Evolutionary conservation across 2,329 filamentous ascomycete genomes (phyloP).

Genomic region (Claviceps africana): DNA sequence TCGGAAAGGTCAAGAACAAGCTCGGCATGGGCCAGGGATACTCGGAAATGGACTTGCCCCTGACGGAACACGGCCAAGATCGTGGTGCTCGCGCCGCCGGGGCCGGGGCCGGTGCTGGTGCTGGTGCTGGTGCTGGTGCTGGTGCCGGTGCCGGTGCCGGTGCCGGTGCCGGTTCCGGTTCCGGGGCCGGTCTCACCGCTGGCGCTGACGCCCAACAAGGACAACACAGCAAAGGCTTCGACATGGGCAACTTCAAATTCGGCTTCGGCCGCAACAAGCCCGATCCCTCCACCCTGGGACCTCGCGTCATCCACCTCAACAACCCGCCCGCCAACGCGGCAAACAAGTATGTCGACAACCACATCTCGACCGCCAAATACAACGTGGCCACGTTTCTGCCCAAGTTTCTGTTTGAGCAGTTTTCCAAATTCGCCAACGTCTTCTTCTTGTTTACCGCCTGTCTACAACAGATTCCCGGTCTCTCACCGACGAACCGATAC

Average conservation of each 20-base stretch:
- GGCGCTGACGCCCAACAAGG: constrained; percentile 24
- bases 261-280: constrained; percentile 73
- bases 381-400: constrained; percentile 85
- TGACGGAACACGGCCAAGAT: constrained; percentile 59
- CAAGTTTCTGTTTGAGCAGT: constrained; percentile 96
- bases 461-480: constrained; percentile 85
- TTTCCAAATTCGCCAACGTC: constrained; percentile 96
- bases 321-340: constrained; percentile 81
- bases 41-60: constrained; percentile 93
- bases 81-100: constrained; percentile 24
- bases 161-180: constrained; percentile 23
- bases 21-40: constrained; percentile 79
- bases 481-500: constrained; percentile 89
- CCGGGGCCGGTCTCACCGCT: constrained; percentile 9
- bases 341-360: constrained; percentile 90
- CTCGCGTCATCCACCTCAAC: constrained; percentile 88
- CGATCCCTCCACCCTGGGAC: constrained; percentile 82
- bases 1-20: constrained; percentile 80
- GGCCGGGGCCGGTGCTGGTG: constrained; percentile 20
- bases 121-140: constrained; percentile 18
- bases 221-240: constrained; percentile 44
- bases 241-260: constrained; percentile 74
- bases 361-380: constrained; percentile 96
- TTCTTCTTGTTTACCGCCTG: constrained; percentile 98
- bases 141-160: constrained; percentile 17